These are phyloP conservation scores for Lactuca saligna DNA, from an alignment of 129 eudicot species.

Conservation along the genomic window DNA sequence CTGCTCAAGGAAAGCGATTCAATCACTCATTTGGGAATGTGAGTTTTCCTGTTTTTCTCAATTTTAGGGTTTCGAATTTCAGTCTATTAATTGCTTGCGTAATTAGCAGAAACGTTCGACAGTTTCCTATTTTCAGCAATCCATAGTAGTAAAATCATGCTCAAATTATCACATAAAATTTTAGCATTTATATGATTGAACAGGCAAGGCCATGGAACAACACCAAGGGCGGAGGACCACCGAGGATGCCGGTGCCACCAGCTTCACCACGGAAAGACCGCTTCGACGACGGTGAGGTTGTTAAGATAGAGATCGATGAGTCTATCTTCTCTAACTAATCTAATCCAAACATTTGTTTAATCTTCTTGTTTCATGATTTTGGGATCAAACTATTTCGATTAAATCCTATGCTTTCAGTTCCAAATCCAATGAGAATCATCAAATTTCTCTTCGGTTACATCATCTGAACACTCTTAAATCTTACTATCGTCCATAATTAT, in stretches of 20 bases:
- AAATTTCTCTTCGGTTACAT: too few relatives aligned
- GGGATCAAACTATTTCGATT: too few relatives aligned
- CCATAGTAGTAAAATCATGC: not conserved
- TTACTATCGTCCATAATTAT: too few relatives aligned
- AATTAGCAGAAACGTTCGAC: not conserved
- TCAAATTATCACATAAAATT: not conserved
- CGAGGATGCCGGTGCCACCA: slow-evolving; percentile 71
- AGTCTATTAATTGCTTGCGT: not conserved
- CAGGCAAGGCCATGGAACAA: slow-evolving; percentile 88
- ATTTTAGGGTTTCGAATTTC: slow-evolving; percentile 9
- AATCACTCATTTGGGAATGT: slow-evolving; percentile 92
- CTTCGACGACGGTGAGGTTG: slow-evolving; percentile 61
- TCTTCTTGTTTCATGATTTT: not conserved
- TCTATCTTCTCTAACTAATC: slow-evolving; percentile 38
- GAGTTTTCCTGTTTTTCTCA: slow-evolving; percentile 26
- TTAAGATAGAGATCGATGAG: slow-evolving; percentile 70
- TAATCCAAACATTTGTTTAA: slow-evolving; percentile 3
- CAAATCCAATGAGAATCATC: too few relatives aligned
- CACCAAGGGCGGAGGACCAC: slow-evolving; percentile 96
- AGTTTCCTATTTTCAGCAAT: not conserved
- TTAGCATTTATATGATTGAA: not conserved
- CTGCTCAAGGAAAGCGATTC: slow-evolving; percentile 88
- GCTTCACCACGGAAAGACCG: slow-evolving; percentile 79
- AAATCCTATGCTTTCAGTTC: too few relatives aligned
- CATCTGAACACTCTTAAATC: too few relatives aligned